Evolutionary conservation across 163 green algal genomes (phyloP).

Genomic region (Scenedesmus sp.): DNA sequence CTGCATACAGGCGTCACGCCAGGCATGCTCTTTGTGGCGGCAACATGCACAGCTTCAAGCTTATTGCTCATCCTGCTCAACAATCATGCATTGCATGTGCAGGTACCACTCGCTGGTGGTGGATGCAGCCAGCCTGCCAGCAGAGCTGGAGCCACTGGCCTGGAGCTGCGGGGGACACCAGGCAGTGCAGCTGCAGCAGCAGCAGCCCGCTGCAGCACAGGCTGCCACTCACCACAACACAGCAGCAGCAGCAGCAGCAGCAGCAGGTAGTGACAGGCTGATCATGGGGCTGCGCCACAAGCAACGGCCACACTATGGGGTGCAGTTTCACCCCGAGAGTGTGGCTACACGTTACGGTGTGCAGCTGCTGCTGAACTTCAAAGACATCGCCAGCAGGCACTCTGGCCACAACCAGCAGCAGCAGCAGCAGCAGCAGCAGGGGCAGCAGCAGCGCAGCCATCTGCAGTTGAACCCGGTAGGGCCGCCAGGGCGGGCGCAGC

Average conservation of each 20-base stretch:
- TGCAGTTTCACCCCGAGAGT: slow-evolving; percentile 98
- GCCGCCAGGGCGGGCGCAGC: slow-evolving; percentile 54
- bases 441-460: background rate
- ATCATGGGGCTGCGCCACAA: slow-evolving; percentile 88
- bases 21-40: no score
- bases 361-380: slow-evolving; percentile 91
- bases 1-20: no score
- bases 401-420: background rate
- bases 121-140: slow-evolving; percentile 74
- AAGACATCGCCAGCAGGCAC: slow-evolving; percentile 57
- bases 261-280: slow-evolving; percentile 50
- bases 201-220: background rate
- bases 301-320: slow-evolving; percentile 84
- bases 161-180: slow-evolving; percentile 82
- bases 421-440: background rate
- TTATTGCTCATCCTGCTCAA: background rate
- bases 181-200: slow-evolving; percentile 58
- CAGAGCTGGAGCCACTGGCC: slow-evolving; percentile 78
- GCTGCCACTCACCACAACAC: background rate
- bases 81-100: no score
- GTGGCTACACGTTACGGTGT: slow-evolving; percentile 86
- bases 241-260: slow-evolving; percentile 21
- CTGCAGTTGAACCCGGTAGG: slow-evolving; percentile 46
- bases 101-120: slow-evolving; percentile 96
- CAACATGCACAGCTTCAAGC: background rate